These are phyloP conservation scores for Penicillium cosmopolitanum DNA, from an alignment of 495 filamentous ascomycete species.

Conservation along the genomic window DNA sequence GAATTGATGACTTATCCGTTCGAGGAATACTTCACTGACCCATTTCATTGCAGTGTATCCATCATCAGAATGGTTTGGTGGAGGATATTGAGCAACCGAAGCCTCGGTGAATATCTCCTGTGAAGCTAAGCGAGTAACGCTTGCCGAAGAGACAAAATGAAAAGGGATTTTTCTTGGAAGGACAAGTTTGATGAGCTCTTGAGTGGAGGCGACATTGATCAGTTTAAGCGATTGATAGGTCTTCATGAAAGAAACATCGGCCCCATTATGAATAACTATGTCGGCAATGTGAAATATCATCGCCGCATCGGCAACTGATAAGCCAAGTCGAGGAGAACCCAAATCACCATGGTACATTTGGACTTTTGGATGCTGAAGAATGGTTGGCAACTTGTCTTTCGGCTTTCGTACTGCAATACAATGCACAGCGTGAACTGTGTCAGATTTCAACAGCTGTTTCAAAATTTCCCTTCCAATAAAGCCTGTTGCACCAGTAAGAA, in stretches of 20 bases:
- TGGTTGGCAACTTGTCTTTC: constrained; percentile 1
- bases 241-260: constrained; percentile 53
- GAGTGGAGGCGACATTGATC: constrained; percentile 49
- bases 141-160: constrained; percentile 49
- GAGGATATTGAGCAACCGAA: background rate
- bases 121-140: background rate
- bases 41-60: constrained; percentile 1
- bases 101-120: background rate
- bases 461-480: constrained; percentile 40
- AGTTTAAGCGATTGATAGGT: constrained; percentile 44
- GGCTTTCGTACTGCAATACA: constrained; percentile 37
- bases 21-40: background rate
- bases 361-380: constrained; percentile 36
- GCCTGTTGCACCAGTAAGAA: constrained; percentile 42
- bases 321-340: constrained; percentile 34
- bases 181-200: constrained; percentile 42
- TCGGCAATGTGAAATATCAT: constrained; percentile 39
- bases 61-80: background rate
- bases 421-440: constrained; percentile 25
- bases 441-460: constrained; percentile 23
- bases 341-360: constrained; percentile 44
- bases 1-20: background rate
- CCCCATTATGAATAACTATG: constrained; percentile 56
- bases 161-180: constrained; percentile 42
- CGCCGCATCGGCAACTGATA: constrained; percentile 27